These are phyloP conservation scores for Fusarium acutatum DNA, from an alignment of 2,329 filamentous ascomycete species.

Conservation along the genomic window DNA sequence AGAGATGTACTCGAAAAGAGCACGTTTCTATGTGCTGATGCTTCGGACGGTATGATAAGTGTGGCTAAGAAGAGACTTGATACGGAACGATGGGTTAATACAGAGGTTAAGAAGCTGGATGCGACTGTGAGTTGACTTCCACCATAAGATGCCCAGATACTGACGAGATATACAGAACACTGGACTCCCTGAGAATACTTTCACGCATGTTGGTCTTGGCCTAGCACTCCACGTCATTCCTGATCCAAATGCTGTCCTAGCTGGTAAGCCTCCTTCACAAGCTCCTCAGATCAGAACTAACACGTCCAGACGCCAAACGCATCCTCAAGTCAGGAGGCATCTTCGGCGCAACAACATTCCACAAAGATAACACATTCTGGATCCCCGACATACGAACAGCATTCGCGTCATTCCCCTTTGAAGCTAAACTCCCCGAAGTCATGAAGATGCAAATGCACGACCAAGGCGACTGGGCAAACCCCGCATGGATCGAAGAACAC, in stretches of 20 bases:
- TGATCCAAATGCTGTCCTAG: constrained; percentile 46
- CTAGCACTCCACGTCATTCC: constrained; percentile 59
- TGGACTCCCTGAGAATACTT: constrained; percentile 48
- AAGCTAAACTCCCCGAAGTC: constrained; percentile 47
- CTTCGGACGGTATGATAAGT: constrained; percentile 53
- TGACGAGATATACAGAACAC: constrained; percentile 47
- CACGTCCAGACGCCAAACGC: constrained; percentile 45
- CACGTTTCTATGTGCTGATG: constrained; percentile 60
- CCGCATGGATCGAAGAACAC: constrained; percentile 50
- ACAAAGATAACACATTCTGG: constrained; percentile 49
- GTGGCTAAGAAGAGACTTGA: constrained; percentile 50
- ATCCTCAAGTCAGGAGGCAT: constrained; percentile 51
- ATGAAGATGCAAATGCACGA: constrained; percentile 52
- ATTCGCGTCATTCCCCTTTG: constrained; percentile 52
- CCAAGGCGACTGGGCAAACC: constrained; percentile 51
- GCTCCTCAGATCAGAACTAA: neutral
- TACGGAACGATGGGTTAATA: constrained; percentile 56
- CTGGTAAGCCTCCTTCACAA: constrained; percentile 31
- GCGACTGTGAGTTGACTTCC: constrained; percentile 51
- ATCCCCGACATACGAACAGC: constrained; percentile 49
- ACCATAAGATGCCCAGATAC: fast-evolving
- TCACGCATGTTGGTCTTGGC: constrained; percentile 56
- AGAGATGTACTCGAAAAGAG: constrained; percentile 51
- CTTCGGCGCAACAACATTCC: constrained; percentile 51
- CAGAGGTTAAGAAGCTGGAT: constrained; percentile 54